Base-by-base conservation (phyloP, 2,329 filamentous ascomycete species). In the Pyrenophora teres region DNA sequence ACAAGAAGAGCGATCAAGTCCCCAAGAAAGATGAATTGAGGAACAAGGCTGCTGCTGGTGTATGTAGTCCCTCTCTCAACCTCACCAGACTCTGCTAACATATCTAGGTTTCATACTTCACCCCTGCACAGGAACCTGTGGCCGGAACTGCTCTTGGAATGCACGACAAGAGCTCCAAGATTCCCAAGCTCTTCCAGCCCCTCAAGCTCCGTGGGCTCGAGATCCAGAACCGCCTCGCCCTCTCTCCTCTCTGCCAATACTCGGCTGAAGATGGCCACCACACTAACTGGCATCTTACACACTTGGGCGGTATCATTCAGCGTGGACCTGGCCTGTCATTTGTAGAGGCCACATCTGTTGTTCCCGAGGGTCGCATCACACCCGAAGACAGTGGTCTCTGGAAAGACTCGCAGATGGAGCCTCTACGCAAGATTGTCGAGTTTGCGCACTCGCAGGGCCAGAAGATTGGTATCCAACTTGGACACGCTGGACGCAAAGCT, bases 371-470 rank as follows among this genome's bases (percentile, higher is more conserved):
- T 23, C 84, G 92, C 48, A 96, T 96, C 77, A 88, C 89, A 0
- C 90, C 91, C 1, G 81, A 92, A 70, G 89, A 93, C 70, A 76
- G 78, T 10, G 91, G 92, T 0, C 76, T 97, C 6, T 97, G 92
- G 92, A 81, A 88, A 56, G 92, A 96, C 71, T 85, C 82, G 30
- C 92, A 97, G 72, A 87, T 92, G 54, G 86, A 82, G 57, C 86
- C 87, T 0, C 76, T 95, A 51, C 83, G 81, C 68, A 82, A 83
- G 52, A 82, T 93, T 39, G 83, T 87, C 31, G 89, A 95, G 55
- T 95, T 92, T 57, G 84, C 88, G 2, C 91, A 95, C 77, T 85
- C 83, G 21, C 92, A 96, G 74, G 82, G 81, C 68, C 86, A 91
- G 66, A 85, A 88, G 58, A 85, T 90, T 45, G 90, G 83, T 44